Base-by-base conservation (phyloP, 805 yeast genomes). In the Trichomonascus vanleenenianus region DNA sequence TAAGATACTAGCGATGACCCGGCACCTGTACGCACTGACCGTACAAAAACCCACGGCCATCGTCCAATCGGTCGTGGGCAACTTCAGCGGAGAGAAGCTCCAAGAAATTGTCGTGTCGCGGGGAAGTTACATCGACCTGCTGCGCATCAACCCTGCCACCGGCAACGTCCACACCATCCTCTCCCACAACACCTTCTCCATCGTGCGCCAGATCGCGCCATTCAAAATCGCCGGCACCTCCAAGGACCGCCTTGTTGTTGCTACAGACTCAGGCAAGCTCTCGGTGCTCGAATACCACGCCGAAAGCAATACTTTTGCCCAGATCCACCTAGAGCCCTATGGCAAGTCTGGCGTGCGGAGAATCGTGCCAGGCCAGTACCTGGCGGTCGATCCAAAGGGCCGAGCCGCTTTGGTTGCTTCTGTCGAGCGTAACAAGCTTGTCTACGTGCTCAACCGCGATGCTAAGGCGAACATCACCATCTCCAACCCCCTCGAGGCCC, bases 261-360 rank as follows among this genome's bases (percentile, higher is more conserved):
- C 91, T 0, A 78, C 93, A 0, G 97, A 89, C 57, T 75, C 94
- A 1, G 97, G 97, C 0, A 77, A 78, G 48, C 50, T 88, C 16
- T 66, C 78, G 0, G 58, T 85, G 0, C 62, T 79, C 9, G 74
- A 77, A 45, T 72, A 74, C 47, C 62, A 70, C 30, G 56, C 62
- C 2, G 59, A 58, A 2, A 56, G 66, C n/a, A 52, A 57, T 18
- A 60, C 56, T 40, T 78, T 79, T 46, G 64, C 57, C 25, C 54
- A 67, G 16, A 64, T 73, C 27, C 69, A 82, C 7, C 44, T 73
- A 1, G 88, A 82, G 52, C 83, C 95, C 0, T 78, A 75, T 52
- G 74, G 79, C 39, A 84, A 87, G 58, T 72, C 83, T 16, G 95
- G 95, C 0, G 64, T 87, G 15, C 69, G 95, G 45, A 68, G 95